Percentiles rank a stretch among this genome's conserved stretches.
Evolutionary conservation across 2,329 filamentous ascomycete species (phyloP).

Genomic region (Microdochium nivale): DNA sequence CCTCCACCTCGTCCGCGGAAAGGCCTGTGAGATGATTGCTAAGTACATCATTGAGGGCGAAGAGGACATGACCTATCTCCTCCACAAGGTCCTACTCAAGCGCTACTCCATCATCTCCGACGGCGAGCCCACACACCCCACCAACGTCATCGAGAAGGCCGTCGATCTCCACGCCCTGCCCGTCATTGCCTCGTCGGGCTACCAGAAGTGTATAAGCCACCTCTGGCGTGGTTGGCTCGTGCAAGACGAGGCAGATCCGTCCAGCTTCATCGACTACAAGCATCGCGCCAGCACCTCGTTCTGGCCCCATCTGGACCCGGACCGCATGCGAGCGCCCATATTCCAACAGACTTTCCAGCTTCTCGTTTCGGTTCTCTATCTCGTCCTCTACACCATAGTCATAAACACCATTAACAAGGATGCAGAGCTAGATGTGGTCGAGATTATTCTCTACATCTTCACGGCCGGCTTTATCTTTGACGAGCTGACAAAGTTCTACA

Average conservation of each 20-base stretch:
- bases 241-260: constrained; percentile 87
- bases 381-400: constrained; percentile 77
- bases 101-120: constrained; percentile 77
- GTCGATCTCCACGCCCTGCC: constrained; percentile 85
- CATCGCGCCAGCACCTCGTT: constrained; percentile 72
- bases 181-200: constrained; percentile 86
- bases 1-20: constrained; percentile 68
- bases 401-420: constrained; percentile 89
- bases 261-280: constrained; percentile 82
- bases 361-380: constrained; percentile 72
- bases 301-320: constrained; percentile 79
- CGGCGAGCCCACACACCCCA: constrained; percentile 60
- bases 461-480: constrained; percentile 87
- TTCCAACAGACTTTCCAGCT: constrained; percentile 92
- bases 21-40: constrained; percentile 84
- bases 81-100: constrained; percentile 76
- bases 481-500: constrained; percentile 83
- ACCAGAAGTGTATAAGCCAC: constrained; percentile 89
- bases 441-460: constrained; percentile 81
- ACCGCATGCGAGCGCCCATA: constrained; percentile 83
- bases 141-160: constrained; percentile 87
- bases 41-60: constrained; percentile 84
- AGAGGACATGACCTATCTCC: constrained; percentile 67
- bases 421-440: constrained; percentile 77
- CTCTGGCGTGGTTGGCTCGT: constrained; percentile 95